phyloP scores from a whole-genome alignment of 2,329 filamentous ascomycete genomes.

The Colletotrichum sansevieriae region DNA sequence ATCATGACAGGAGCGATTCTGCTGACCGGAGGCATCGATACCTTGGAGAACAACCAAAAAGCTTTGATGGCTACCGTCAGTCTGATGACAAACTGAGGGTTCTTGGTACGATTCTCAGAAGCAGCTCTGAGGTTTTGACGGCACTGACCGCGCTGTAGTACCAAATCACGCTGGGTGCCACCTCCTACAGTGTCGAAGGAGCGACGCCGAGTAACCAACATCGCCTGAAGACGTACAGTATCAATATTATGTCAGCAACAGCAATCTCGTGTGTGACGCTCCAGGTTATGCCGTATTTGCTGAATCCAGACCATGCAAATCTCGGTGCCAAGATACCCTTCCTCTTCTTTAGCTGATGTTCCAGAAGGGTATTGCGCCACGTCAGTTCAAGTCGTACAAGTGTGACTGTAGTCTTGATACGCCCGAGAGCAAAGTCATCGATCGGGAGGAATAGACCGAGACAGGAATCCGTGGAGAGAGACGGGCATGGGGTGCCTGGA shows the following conservation, averaged over 20 bases:
- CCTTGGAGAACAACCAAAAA: slow-evolving; percentile 42
- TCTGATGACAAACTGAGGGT: slow-evolving; percentile 48
- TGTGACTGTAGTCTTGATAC: slow-evolving; percentile 18
- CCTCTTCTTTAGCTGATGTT: slow-evolving; percentile 48
- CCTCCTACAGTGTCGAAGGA: slow-evolving; percentile 47
- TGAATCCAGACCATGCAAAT: slow-evolving; percentile 49
- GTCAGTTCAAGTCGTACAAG: slow-evolving; percentile 35
- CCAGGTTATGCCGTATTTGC: slow-evolving; percentile 49
- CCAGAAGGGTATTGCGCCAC: slow-evolving; percentile 24
- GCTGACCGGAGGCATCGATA: slow-evolving; percentile 50
- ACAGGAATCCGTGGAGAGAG: neutral
- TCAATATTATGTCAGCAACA: slow-evolving; percentile 50
- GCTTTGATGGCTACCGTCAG: slow-evolving; percentile 45
- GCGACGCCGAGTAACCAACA: slow-evolving; percentile 56
- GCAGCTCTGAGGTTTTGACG: neutral
- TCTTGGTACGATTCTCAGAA: slow-evolving; percentile 25
- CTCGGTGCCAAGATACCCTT: slow-evolving; percentile 51
- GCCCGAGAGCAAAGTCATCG: neutral
- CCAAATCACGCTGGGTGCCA: slow-evolving; percentile 39
- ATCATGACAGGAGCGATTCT: slow-evolving; percentile 47
- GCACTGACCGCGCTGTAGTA: neutral
- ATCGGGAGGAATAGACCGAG: neutral
- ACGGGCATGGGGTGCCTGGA: neutral
- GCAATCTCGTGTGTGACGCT: slow-evolving; percentile 47
- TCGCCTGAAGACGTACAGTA: slow-evolving; percentile 50